phyloP scores from a whole-genome alignment of 768 basidiomycete species.

The Tylopilus vinaceipallidus region DNA sequence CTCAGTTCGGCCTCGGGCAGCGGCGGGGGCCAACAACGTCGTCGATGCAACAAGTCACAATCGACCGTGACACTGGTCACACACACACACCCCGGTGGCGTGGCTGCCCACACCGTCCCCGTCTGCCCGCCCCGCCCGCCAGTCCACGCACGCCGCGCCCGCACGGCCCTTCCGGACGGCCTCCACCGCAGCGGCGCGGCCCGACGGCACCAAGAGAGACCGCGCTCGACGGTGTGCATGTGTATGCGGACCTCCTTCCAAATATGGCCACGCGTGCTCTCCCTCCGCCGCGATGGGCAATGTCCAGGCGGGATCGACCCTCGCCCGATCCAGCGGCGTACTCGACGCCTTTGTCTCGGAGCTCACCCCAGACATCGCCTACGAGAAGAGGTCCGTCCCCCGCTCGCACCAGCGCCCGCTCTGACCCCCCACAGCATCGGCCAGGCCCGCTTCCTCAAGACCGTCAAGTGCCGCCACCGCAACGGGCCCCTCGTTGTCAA shows the following conservation, averaged over 20 bases:
- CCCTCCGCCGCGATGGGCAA: conserved; percentile 61
- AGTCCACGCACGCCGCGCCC: too few species aligned
- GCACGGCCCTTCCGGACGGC: too few species aligned
- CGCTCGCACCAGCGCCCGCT: background rate
- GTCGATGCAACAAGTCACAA: conserved; percentile 19
- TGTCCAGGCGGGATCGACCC: conserved; percentile 63
- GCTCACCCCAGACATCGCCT: conserved; percentile 80
- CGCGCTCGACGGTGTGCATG: background rate
- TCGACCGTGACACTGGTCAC: conserved; percentile 30
- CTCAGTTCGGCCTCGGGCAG: too few species aligned
- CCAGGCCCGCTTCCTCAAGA: conserved; percentile 52
- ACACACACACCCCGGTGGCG: conserved; percentile 15
- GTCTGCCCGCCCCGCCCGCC: background rate
- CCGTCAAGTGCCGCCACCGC: conserved; percentile 82
- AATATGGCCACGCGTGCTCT: conserved; percentile 6
- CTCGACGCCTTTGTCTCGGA: conserved; percentile 91
- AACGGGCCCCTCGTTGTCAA: conserved; percentile 88
- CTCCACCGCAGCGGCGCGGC: too few species aligned
- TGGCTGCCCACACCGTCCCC: background rate
- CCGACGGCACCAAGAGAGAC: too few species aligned
- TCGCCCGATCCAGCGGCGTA: conserved; percentile 74
- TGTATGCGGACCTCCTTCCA: background rate
- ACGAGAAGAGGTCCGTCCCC: conserved; percentile 79
- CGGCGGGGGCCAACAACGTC: background rate
- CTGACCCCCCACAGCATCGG: conserved; percentile 20